Conservation (phyloP, 495 filamentous ascomycete genomes). For the Clavariopsis aquatica region DNA sequence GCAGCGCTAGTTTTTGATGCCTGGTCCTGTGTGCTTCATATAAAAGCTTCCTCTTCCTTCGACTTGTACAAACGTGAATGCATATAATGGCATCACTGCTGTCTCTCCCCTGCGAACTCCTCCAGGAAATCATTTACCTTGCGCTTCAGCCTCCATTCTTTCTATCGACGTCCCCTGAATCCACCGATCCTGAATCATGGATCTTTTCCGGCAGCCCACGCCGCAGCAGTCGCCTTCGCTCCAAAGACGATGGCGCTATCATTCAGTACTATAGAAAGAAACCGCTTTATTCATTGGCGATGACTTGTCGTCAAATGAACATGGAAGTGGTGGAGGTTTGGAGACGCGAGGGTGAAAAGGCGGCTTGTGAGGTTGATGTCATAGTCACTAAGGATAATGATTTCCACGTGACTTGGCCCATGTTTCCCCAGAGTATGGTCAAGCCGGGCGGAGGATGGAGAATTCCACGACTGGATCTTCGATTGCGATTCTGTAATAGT, state of each 20-base stretch:
- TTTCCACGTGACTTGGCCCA: background rate
- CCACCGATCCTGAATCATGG: background rate
- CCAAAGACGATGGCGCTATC: background rate
- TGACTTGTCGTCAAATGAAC: background rate
- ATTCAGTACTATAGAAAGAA: background rate
- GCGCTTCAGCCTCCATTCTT: background rate
- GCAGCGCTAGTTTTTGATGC: no score
- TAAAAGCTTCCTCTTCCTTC: background rate
- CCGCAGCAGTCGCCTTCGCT: background rate
- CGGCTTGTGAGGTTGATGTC: background rate
- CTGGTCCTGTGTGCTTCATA: background rate
- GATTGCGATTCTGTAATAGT: background rate
- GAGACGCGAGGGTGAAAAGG: background rate
- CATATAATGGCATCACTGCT: background rate
- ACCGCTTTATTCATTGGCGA: background rate
- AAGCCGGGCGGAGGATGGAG: background rate
- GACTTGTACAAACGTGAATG: background rate
- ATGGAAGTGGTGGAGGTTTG: background rate
- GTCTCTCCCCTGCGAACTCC: background rate
- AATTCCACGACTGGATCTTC: background rate
- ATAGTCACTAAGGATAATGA: background rate
- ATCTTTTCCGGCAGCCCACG: background rate
- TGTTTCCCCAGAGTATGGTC: background rate
- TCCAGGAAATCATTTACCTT: background rate
- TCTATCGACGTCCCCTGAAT: background rate